Conservation (phyloP, 2,329 filamentous ascomycete species). For the Fusarium palustre region DNA sequence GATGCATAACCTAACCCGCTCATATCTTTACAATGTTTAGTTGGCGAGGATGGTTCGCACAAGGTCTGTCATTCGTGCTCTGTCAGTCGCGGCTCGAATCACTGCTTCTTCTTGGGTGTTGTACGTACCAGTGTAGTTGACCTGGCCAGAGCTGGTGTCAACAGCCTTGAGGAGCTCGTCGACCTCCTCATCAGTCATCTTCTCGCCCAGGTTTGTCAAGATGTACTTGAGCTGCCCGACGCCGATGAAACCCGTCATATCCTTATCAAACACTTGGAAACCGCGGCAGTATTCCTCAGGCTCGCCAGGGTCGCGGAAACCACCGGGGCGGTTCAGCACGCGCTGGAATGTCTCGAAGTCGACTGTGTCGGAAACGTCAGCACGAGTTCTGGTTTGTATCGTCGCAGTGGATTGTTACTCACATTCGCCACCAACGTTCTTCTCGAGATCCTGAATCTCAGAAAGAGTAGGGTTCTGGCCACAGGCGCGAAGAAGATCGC, state of each 20-base stretch:
- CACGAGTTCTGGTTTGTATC: not conserved
- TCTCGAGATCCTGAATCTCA: slow-evolving; percentile 93
- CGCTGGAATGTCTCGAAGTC: slow-evolving; percentile 98
- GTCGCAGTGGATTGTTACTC: slow-evolving; percentile 57
- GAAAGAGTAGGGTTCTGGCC: slow-evolving; percentile 96
- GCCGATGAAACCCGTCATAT: slow-evolving; percentile 97
- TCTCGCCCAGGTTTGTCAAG: slow-evolving; percentile 96
- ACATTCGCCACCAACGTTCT: slow-evolving; percentile 91
- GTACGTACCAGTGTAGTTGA: slow-evolving; percentile 89
- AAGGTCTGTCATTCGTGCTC: slow-evolving; percentile 66
- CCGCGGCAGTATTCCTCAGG: slow-evolving; percentile 98
- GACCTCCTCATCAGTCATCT: slow-evolving; percentile 99
- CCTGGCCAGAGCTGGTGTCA: slow-evolving; percentile 93
- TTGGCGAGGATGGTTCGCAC: slow-evolving; percentile 89
- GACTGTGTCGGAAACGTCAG: slow-evolving; percentile 65
- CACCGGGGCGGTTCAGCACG: slow-evolving; percentile 95
- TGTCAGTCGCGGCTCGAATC: not conserved
- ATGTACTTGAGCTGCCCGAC: slow-evolving; percentile 99
- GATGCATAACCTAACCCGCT: slow-evolving; percentile 49
- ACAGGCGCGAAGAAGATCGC: slow-evolving; percentile 94
- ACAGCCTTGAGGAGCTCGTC: slow-evolving; percentile 99
- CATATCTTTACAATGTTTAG: slow-evolving; percentile 57
- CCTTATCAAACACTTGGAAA: slow-evolving; percentile 99
- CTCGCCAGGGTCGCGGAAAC: slow-evolving; percentile 97
- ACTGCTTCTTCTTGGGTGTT: not conserved